A percentile compares a stretch with the other conserved stretches of the same genome.
Conservation (phyloP, 2,329 filamentous ascomycete species). For the Colletotrichum sansevieriae region DNA sequence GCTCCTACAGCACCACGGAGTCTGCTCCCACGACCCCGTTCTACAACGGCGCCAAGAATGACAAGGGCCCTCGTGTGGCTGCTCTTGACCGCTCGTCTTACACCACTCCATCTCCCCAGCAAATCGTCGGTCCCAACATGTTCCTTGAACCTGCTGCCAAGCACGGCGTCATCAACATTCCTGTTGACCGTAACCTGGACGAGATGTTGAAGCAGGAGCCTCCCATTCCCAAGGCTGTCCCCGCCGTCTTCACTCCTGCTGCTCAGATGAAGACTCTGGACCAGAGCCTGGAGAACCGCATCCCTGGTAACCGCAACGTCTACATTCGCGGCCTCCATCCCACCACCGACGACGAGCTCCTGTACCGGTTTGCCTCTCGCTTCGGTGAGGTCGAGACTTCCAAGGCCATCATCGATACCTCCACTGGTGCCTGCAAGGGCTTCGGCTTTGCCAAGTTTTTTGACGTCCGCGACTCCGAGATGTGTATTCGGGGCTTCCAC, state of each 20-base stretch:
- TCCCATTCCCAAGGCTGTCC: slow-evolving; percentile 86
- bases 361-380: slow-evolving; percentile 84
- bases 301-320: slow-evolving; percentile 92
- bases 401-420: slow-evolving; percentile 97
- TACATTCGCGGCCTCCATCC: slow-evolving; percentile 97
- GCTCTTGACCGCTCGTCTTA: slow-evolving; percentile 74
- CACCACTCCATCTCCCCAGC: slow-evolving; percentile 75
- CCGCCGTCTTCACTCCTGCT: slow-evolving; percentile 86
- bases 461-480: slow-evolving; percentile 88
- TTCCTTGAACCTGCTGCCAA: slow-evolving; percentile 59
- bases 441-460: slow-evolving; percentile 98
- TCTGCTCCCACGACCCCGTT: slow-evolving; percentile 76
- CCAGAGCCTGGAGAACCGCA: slow-evolving; percentile 93
- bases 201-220: slow-evolving; percentile 81
- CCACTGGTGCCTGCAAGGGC: slow-evolving; percentile 94
- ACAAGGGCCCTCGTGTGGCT: slow-evolving; percentile 71
- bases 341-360: slow-evolving; percentile 92
- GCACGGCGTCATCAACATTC: slow-evolving; percentile 50
- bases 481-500: slow-evolving; percentile 96
- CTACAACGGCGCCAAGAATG: slow-evolving; percentile 70
- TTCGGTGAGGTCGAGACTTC: slow-evolving; percentile 97
- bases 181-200: slow-evolving; percentile 68
- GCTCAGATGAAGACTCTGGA: slow-evolving; percentile 92
- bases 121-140: slow-evolving; percentile 60
- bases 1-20: slow-evolving; percentile 77